Base-by-base conservation (phyloP, 495 filamentous ascomycete species). In the Aspergillus panamensis region DNA sequence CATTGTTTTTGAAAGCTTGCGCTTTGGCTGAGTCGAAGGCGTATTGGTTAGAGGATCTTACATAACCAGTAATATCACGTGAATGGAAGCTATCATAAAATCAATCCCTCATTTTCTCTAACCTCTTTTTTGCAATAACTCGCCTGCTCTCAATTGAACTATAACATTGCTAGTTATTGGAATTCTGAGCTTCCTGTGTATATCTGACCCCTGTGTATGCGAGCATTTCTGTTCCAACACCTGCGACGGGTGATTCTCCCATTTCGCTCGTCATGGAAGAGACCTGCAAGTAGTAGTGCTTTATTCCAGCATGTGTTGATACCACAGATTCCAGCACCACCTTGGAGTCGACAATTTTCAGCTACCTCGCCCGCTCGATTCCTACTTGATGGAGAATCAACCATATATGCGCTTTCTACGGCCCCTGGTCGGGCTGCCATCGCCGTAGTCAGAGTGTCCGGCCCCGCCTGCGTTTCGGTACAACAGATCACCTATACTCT, bases 331-430 rank as follows among this genome's bases (percentile, higher is more conserved):
- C 39, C 54, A n/a, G 45, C 43, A 16, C 16, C 33, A 29, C 51
- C 39, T 21, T 61, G 50, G 29, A 37, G 29, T 20, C 67, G 73
- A 32, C 33, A 31, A 13, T 75, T 77, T 53, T 71, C 69, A 3
- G 63, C 60, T 5, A 63, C 66, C 5, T 3, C 21, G 1, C 55
- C 48, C 0, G 16, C 17, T 12, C 48, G n/a, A 1, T 68, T 69
- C 16, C 61, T 70, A 52, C 53, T 69, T 35, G 69, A 73, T 58
- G 65, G 62, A 0, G 71, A 77, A 13, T 76, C 74, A 1, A 97
- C 94, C 3, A 96, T 99, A 14, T 97, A 93, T 66, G 94, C 95
- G 0, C 77, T 97, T 3, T 96, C 94, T 0, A 96, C 94, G 9
- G 90, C 89, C 2, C 74, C 89, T 13, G 93, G 95, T 7, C 84